Evolutionary conservation across 768 basidiomycete species (phyloP).

Genomic region (Serendipita indica): DNA sequence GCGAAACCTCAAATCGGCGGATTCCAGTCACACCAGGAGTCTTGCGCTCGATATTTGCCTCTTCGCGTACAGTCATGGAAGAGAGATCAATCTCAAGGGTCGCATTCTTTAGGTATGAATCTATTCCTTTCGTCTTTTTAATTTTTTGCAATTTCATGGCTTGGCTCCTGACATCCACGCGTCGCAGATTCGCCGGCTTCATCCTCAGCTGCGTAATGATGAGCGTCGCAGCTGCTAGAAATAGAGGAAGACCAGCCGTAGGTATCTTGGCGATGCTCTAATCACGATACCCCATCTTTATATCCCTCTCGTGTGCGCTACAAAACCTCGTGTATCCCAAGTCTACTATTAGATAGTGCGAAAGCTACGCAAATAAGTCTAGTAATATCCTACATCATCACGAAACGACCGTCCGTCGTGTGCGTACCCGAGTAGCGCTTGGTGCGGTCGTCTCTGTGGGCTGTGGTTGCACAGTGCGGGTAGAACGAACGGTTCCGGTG

Average conservation of each 20-base stretch:
- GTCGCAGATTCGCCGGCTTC: slow-evolving; percentile 60
- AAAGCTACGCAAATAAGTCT: background rate
- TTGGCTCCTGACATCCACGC: background rate
- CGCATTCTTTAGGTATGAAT: slow-evolving; percentile 65
- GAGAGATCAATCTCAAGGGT: slow-evolving; percentile 72
- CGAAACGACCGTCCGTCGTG: background rate
- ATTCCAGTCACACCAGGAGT: slow-evolving; percentile 77
- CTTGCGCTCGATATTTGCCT: slow-evolving; percentile 71
- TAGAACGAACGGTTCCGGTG: background rate
- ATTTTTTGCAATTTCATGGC: background rate
- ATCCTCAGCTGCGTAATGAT: slow-evolving; percentile 69
- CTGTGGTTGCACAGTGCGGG: background rate
- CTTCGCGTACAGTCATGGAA: slow-evolving; percentile 65
- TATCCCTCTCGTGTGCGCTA: background rate
- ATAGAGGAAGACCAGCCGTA: slow-evolving; percentile 32
- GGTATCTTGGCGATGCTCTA: background rate
- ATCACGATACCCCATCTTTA: background rate
- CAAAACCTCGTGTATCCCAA: background rate
- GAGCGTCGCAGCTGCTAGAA: slow-evolving; percentile 55
- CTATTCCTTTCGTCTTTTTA: slow-evolving; percentile 1
- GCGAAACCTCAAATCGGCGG: slow-evolving; percentile 10
- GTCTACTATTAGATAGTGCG: background rate
- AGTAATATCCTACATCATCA: background rate
- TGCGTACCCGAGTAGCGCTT: background rate
- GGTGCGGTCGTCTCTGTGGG: background rate